Evolutionary conservation across 2,329 filamentous ascomycete genomes (phyloP).

Genomic region (Ophiostoma tasmaniense): DNA sequence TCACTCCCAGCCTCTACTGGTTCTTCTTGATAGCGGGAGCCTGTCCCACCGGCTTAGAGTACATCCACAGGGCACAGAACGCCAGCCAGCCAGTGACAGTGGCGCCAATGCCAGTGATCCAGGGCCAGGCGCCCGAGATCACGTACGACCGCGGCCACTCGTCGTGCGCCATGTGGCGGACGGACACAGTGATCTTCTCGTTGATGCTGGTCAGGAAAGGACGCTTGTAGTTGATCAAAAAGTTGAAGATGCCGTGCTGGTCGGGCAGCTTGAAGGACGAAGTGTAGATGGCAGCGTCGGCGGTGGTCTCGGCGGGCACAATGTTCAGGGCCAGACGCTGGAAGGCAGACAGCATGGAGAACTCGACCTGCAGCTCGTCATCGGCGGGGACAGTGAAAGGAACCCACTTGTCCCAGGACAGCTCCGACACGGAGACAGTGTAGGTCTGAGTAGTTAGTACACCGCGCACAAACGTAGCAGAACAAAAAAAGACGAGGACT

Average conservation of each 20-base stretch:
- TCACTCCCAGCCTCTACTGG: constrained; percentile 28
- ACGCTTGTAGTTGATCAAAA: constrained; percentile 93
- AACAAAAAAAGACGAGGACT: constrained; percentile 33
- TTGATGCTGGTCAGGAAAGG: constrained; percentile 84
- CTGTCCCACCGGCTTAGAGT: constrained; percentile 41
- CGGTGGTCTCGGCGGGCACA: constrained; percentile 42
- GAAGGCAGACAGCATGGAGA: constrained; percentile 97
- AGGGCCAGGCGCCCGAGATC: constrained; percentile 89
- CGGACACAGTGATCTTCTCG: constrained; percentile 90
- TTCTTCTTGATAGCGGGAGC: constrained; percentile 37
- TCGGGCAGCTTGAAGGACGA: constrained; percentile 77
- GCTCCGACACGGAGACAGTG: constrained; percentile 83
- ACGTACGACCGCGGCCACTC: constrained; percentile 88
- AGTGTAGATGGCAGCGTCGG: constrained; percentile 64
- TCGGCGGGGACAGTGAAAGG: constrained; percentile 62
- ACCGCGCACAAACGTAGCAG: neutral
- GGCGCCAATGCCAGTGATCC: constrained; percentile 79
- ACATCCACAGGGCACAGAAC: constrained; percentile 87
- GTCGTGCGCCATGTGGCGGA: constrained; percentile 93
- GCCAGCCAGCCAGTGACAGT: constrained; percentile 76
- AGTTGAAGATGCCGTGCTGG: constrained; percentile 99
- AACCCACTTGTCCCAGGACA: constrained; percentile 61
- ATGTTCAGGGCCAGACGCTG: constrained; percentile 68
- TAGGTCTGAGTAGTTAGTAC: constrained; percentile 51
- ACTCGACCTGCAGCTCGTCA: constrained; percentile 86